phyloP scores from a whole-genome alignment of 371 early-diverging fungal species.

The Umbelopsis sp. region DNA sequence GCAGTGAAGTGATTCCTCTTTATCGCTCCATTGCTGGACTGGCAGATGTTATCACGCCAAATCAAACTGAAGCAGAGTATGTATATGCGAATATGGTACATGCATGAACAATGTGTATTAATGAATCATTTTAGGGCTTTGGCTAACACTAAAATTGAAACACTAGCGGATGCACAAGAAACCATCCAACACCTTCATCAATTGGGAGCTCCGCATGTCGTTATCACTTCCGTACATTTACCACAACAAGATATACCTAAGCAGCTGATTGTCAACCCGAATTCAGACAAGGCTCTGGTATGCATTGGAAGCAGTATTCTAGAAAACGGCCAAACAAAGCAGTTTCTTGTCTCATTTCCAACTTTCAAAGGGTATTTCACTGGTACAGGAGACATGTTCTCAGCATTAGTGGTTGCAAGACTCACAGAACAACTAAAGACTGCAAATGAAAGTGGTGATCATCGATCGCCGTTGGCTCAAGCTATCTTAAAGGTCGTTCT shows the following conservation, averaged over 20 bases:
- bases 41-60: constrained; percentile 87
- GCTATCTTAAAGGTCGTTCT: constrained; percentile 66
- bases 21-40: constrained; percentile 70
- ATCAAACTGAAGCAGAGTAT: constrained; percentile 91
- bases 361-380: constrained; percentile 80
- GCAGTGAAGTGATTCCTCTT: constrained; percentile 75
- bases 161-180: constrained; percentile 49
- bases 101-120: too few species aligned
- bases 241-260: constrained; percentile 38
- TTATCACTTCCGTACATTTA: constrained; percentile 72
- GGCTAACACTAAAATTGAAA: constrained; percentile 59
- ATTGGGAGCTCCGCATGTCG: constrained; percentile 68
- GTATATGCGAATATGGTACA: constrained; percentile 19
- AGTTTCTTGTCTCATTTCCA: constrained; percentile 75
- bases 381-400: constrained; percentile 93
- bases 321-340: constrained; percentile 30
- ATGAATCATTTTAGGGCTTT: constrained; percentile 49
- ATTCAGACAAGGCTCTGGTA: not conserved
- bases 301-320: constrained; percentile 18
- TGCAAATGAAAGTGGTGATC: constrained; percentile 21
- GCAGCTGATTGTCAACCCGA: constrained; percentile 24
- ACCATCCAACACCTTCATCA: constrained; percentile 70
- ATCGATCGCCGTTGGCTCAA: constrained; percentile 25
- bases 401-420: constrained; percentile 75
- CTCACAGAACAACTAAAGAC: constrained; percentile 33